Percentiles rank a stretch among this genome's conserved stretches.
Evolutionary conservation across 176 grass and related monocot species (phyloP).

Genomic region (Aegilops umbellulata): DNA sequence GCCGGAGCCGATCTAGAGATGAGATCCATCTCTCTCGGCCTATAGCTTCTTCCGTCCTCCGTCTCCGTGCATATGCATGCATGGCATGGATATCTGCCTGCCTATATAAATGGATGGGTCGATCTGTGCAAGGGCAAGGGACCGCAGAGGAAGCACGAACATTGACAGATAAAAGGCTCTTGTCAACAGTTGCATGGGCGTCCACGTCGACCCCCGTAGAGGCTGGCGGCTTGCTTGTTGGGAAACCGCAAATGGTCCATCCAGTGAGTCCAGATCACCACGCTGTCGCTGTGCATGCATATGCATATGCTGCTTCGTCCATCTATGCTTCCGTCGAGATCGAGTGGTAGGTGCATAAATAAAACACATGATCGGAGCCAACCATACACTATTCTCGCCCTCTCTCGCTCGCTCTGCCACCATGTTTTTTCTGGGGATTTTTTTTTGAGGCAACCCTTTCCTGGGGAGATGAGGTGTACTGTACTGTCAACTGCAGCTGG

Average conservation of each 20-base stretch:
- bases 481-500: not conserved
- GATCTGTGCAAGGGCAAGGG: not conserved
- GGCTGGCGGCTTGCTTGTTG: not conserved
- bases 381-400: not conserved
- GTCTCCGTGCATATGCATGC: not conserved
- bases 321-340: not conserved
- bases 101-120: not conserved
- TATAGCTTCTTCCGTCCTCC: not conserved
- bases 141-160: not conserved
- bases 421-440: no score
- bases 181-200: not conserved
- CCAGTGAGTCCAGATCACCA: not conserved
- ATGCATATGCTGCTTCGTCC: not conserved
- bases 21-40: not conserved
- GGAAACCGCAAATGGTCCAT: not conserved
- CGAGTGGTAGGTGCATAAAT: not conserved
- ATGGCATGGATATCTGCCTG: not conserved
- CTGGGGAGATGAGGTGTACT: not conserved
- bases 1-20: not conserved
- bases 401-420: not conserved
- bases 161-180: constrained; percentile 18
- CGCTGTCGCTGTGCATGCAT: not conserved
- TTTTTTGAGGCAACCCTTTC: no score
- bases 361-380: not conserved
- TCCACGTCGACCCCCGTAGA: not conserved